Conservation (phyloP, 1,284 basidiomycete species). For the Wallemia mellicola region DNA sequence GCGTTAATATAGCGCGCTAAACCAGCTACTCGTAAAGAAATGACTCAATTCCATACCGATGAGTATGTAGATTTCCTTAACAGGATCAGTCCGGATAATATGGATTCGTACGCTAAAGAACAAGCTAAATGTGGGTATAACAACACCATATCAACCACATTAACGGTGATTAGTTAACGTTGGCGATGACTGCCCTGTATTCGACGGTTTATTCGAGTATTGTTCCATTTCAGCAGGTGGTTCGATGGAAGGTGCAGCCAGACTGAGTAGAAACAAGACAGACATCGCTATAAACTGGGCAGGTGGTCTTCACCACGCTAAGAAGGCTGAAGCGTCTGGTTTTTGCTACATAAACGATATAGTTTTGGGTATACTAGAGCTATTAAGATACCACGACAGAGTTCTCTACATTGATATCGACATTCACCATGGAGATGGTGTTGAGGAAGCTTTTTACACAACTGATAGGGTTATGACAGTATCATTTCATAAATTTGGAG, state of each 20-base stretch:
- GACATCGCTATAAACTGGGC: conserved; percentile 99
- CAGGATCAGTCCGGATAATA: conserved; percentile 55
- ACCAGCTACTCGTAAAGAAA: conserved; percentile 91
- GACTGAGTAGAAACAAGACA: conserved; percentile 83
- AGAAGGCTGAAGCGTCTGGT: conserved; percentile 92
- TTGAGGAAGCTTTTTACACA: conserved; percentile 97
- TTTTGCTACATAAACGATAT: conserved; percentile 99
- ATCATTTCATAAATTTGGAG: conserved; percentile 96
- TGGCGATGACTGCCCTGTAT: conserved; percentile 90
- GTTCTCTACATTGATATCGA: conserved; percentile 98
- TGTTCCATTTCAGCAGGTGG: conserved; percentile 95
- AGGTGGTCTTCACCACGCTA: conserved; percentile 87
- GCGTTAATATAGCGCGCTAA: conserved; percentile 49
- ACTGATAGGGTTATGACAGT: conserved; percentile 97
- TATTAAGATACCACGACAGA: conserved; percentile 73
- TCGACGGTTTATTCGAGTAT: conserved; percentile 92
- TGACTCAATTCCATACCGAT: conserved; percentile 83
- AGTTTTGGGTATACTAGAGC: conserved; percentile 81
- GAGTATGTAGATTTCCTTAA: conserved; percentile 75
- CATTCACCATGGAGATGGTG: conserved; percentile 94
- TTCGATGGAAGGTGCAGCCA: conserved; percentile 95
- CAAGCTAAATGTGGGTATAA: conserved; percentile 60
- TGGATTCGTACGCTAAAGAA: conserved; percentile 65
- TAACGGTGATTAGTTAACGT: conserved; percentile 25
- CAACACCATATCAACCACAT: not conserved